Evolutionary conservation across 257 asterid genomes (phyloP).

Genomic region (Solanum verrucosum): DNA sequence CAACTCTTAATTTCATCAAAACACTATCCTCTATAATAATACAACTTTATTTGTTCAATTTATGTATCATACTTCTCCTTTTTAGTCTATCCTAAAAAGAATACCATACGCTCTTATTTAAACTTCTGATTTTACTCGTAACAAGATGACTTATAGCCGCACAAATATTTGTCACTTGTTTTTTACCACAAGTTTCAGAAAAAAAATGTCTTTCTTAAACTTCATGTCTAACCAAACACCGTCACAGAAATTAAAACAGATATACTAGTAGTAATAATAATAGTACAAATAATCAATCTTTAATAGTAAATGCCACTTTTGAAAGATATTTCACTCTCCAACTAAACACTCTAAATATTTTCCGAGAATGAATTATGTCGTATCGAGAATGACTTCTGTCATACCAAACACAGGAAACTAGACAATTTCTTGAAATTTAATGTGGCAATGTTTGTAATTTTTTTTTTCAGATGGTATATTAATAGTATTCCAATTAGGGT

Average conservation of each 20-base stretch:
- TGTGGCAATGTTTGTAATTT: neutral
- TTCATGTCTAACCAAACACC: too few species aligned
- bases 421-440: neutral
- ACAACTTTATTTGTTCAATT: neutral
- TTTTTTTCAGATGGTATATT: constrained; percentile 53
- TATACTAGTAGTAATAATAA: too few species aligned
- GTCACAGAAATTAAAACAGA: too few species aligned
- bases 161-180: neutral
- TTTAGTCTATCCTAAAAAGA: too few species aligned
- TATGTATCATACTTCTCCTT: neutral
- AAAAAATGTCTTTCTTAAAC: too few species aligned
- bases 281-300: neutral
- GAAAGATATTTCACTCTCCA: neutral
- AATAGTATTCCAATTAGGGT: constrained; percentile 70
- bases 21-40: neutral
- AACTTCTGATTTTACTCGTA: neutral
- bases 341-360: neutral
- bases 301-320: neutral
- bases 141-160: neutral
- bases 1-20: neutral
- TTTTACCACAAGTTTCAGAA: too few species aligned
- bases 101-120: too few species aligned
- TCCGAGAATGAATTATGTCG: accelerated
- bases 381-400: neutral
- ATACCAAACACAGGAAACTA: neutral